phyloP scores from a whole-genome alignment of 2,329 filamentous ascomycete genomes.

The Waltergamsia citrina region DNA sequence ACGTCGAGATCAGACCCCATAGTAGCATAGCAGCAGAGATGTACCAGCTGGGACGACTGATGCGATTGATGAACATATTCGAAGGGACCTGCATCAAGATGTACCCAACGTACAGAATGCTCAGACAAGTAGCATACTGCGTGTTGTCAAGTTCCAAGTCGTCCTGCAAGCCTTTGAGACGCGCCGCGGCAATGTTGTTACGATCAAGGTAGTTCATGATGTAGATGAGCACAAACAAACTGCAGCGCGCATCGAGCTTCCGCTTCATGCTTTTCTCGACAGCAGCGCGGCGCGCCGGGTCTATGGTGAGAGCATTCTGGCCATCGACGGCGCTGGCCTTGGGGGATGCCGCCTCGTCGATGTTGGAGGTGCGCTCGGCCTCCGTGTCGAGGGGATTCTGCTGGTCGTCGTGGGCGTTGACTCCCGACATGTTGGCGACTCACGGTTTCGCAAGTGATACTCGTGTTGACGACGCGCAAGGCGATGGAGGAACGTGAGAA shows the following conservation, averaged over 20 bases:
- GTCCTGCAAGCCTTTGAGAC: constrained; percentile 52
- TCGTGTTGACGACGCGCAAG: too few relatives aligned
- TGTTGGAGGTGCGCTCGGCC: too few relatives aligned
- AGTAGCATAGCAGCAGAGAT: constrained; percentile 42
- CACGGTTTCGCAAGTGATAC: too few relatives aligned
- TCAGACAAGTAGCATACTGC: constrained; percentile 54
- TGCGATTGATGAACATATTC: constrained; percentile 48
- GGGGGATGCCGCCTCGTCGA: too few relatives aligned
- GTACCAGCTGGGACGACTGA: constrained; percentile 40
- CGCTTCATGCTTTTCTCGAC: constrained; percentile 59
- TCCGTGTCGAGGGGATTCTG: too few relatives aligned
- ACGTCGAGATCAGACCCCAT: constrained; percentile 51
- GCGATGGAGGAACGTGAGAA: too few relatives aligned
- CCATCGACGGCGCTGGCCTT: too few relatives aligned
- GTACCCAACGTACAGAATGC: constrained; percentile 58
- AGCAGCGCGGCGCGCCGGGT: constrained; percentile 36
- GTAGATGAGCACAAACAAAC: constrained; percentile 64
- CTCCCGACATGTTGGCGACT: too few relatives aligned
- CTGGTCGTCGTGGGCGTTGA: too few relatives aligned
- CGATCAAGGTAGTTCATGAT: constrained; percentile 64
- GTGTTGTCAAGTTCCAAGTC: constrained; percentile 42
- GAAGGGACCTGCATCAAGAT: constrained; percentile 54
- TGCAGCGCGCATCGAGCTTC: constrained; percentile 62
- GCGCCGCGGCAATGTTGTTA: constrained; percentile 60
- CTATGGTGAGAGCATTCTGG: too few relatives aligned